Conservation (phyloP, 1,284 basidiomycete species). For the Boletellus dicymbophilus region DNA sequence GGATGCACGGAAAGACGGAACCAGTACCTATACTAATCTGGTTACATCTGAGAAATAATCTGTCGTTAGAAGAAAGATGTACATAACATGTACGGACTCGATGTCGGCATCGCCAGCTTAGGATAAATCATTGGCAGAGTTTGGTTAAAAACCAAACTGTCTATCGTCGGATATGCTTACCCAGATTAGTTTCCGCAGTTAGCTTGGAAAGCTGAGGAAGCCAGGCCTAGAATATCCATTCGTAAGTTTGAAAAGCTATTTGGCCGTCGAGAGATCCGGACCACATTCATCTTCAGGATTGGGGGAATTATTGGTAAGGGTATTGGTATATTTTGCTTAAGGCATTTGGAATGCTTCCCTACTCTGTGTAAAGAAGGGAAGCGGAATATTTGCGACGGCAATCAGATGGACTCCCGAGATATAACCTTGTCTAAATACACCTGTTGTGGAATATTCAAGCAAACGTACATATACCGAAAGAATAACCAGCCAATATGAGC, state of each 20-base stretch:
- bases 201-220: conserved; percentile 54
- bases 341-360: no score
- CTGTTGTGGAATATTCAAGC: conserved; percentile 52
- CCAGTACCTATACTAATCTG: conserved; percentile 50
- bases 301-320: no score
- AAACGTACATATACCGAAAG: conserved; percentile 53
- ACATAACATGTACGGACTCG: conserved; percentile 40
- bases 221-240: conserved; percentile 30
- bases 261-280: no score
- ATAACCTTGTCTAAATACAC: conserved; percentile 25
- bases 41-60: conserved; percentile 48
- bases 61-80: background rate
- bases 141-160: background rate
- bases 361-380: conserved; percentile 57
- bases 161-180: conserved; percentile 32
- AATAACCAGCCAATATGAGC: conserved; percentile 67
- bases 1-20: background rate
- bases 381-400: no score
- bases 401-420: no score
- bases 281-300: no score
- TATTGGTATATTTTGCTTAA: no score
- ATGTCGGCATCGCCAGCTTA: conserved; percentile 69
- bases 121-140: background rate
- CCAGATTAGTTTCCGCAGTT: conserved; percentile 59
- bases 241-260: conserved; percentile 7